phyloP scores from a whole-genome alignment of 768 basidiomycete genomes.

The Leucocoprinus birnbaumii region DNA sequence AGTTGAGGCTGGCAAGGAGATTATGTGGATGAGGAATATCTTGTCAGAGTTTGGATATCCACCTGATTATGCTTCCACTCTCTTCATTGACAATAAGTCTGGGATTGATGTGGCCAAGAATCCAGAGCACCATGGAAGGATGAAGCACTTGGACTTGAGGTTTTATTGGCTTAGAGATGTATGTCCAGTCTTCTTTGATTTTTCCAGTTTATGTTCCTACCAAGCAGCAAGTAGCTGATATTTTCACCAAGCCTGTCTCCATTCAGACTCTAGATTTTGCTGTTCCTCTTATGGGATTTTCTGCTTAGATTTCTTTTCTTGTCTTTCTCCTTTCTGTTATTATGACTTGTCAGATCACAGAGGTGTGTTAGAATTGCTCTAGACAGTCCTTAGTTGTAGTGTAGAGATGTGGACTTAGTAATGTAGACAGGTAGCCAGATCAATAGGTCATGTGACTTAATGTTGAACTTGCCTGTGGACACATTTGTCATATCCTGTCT shows the following conservation, averaged over 20 bases:
- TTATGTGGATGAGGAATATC: slow-evolving; percentile 25
- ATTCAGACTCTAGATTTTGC: no score
- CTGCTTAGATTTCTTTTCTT: no score
- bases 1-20: slow-evolving; percentile 23
- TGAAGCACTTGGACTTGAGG: slow-evolving; percentile 10
- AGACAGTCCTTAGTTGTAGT: no score
- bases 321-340: no score
- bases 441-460: no score
- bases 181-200: slow-evolving; percentile 1
- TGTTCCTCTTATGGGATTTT: no score
- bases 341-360: no score
- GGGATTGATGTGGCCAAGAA: slow-evolving; percentile 25
- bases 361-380: no score
- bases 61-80: slow-evolving; percentile 3
- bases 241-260: not conserved
- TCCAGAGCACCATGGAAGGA: slow-evolving; percentile 22
- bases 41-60: slow-evolving; percentile 21
- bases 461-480: no score
- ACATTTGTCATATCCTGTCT: no score
- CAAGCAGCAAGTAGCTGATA: slow-evolving; percentile 10
- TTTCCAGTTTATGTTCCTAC: slow-evolving; percentile 3
- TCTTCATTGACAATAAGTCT: slow-evolving; percentile 26
- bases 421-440: no score
- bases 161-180: slow-evolving; percentile 5
- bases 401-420: no score